Percentiles rank a stretch among this genome's conserved stretches.
Evolutionary conservation across 805 yeast genomes (phyloP).

Genomic region (Ogataea ramenticola): DNA sequence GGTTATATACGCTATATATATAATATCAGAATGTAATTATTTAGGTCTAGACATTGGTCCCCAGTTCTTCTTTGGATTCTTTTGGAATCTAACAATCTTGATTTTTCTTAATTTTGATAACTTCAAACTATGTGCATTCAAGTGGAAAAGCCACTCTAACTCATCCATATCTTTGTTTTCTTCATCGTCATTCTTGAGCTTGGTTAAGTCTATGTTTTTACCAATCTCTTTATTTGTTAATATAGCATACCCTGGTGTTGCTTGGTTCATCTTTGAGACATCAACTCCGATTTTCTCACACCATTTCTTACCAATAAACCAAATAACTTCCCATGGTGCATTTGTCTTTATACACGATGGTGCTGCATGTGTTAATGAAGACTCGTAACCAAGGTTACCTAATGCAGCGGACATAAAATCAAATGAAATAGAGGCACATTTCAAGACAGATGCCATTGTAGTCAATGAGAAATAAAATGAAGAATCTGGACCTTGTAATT

Average conservation of each 20-base stretch:
- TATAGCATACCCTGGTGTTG: conserved; percentile 54
- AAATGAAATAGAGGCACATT: conserved; percentile 78
- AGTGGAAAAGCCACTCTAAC: conserved; percentile 47
- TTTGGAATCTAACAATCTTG: conserved; percentile 83
- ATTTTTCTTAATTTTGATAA: conserved; percentile 60
- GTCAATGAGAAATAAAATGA: conserved; percentile 86
- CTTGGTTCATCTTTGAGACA: conserved; percentile 34
- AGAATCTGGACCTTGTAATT: conserved; percentile 38
- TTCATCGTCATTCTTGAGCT: conserved; percentile 13
- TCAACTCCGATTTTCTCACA: conserved; percentile 35
- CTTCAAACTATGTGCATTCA: conserved; percentile 48
- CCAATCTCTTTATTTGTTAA: conserved; percentile 36
- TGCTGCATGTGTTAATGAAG: conserved; percentile 84
- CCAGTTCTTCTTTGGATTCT: conserved; percentile 92
- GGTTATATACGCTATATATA: not conserved
- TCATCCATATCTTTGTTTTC: conserved; percentile 16
- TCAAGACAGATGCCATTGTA: conserved; percentile 64
- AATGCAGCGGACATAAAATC: conserved; percentile 68
- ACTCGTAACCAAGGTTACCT: conserved; percentile 75
- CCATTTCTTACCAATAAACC: conserved; percentile 69
- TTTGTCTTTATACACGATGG: conserved; percentile 82
- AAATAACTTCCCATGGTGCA: conserved; percentile 77
- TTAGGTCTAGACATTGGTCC: conserved; percentile 81
- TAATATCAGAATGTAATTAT: not conserved
- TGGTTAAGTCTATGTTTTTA: conserved; percentile 23